Conservation (phyloP, 352 stramenopile genomes). For the Saprolegnia diclina region DNA sequence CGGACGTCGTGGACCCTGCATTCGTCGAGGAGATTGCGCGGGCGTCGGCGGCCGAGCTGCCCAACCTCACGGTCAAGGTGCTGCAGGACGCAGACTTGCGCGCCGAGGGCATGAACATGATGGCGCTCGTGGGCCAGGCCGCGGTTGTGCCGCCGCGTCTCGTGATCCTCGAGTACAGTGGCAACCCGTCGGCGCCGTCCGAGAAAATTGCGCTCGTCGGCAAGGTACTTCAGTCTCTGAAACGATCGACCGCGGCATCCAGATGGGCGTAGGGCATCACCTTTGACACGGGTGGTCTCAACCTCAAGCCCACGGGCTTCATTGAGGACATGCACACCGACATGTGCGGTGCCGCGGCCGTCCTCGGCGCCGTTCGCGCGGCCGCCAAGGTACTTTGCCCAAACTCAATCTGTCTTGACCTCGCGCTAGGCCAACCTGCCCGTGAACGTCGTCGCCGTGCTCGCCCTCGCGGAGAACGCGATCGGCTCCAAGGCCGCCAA, state of each 20-base stretch:
- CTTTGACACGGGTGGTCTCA: constrained; percentile 93
- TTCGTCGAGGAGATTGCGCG: constrained; percentile 78
- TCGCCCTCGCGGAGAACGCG: constrained; percentile 76
- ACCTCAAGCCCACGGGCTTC: constrained; percentile 88
- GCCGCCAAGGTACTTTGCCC: constrained; percentile 34
- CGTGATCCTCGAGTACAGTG: constrained; percentile 77
- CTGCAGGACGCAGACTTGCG: constrained; percentile 73
- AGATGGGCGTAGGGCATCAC: constrained; percentile 58
- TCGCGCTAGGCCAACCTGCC: constrained; percentile 47
- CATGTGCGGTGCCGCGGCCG: constrained; percentile 86
- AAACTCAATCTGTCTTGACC: background rate
- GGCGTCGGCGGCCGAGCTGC: constrained; percentile 50
- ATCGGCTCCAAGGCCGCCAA: constrained; percentile 85
- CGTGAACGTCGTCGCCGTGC: constrained; percentile 72
- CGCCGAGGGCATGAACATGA: constrained; percentile 81
- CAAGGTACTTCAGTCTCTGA: constrained; percentile 41
- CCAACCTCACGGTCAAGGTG: constrained; percentile 73
- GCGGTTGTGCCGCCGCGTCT: constrained; percentile 65
- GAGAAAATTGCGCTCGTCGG: constrained; percentile 83
- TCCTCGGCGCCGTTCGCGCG: constrained; percentile 72
- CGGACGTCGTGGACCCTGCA: constrained; percentile 64
- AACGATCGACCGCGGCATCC: background rate
- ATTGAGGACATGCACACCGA: constrained; percentile 92
- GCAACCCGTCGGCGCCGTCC: constrained; percentile 49
- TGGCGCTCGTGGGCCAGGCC: constrained; percentile 72